phyloP scores from a whole-genome alignment of 1,284 basidiomycete genomes.

The Tylopilus orsonianus region DNA sequence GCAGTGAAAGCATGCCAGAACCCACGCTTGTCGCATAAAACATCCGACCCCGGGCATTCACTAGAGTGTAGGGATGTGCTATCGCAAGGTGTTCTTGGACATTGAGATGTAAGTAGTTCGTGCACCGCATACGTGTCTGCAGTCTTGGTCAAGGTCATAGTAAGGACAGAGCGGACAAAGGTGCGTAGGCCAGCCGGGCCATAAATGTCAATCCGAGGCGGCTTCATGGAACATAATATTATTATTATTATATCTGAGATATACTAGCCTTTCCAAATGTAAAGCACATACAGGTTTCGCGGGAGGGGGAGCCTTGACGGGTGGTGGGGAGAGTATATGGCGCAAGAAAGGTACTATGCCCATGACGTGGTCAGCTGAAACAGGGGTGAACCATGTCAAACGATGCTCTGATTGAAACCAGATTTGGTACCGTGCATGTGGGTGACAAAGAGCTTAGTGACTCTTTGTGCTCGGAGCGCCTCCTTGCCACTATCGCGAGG shows the following conservation, averaged over 20 bases:
- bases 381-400: constrained; percentile 4
- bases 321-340: constrained; percentile 54
- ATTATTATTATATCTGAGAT: constrained; percentile 7
- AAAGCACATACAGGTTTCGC: constrained; percentile 17
- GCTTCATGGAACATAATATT: constrained; percentile 2
- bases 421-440: constrained; percentile 72
- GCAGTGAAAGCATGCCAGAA: constrained; percentile 65
- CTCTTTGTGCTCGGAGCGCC: constrained; percentile 49
- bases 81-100: constrained; percentile 51
- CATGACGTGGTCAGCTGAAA: constrained; percentile 76
- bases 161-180: constrained; percentile 73
- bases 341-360: constrained; percentile 76
- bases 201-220: constrained; percentile 75
- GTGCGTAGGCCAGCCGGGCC: constrained; percentile 82
- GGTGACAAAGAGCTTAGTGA: constrained; percentile 81
- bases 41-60: constrained; percentile 68
- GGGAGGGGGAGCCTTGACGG: constrained; percentile 13
- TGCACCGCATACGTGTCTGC: constrained; percentile 76
- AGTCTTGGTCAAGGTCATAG: constrained; percentile 66
- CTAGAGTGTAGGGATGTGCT: constrained; percentile 57
- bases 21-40: constrained; percentile 62
- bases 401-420: constrained; percentile 25
- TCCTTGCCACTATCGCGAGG: constrained; percentile 32
- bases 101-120: constrained; percentile 66
- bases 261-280: not conserved